These are phyloP conservation scores for Saccharomyces eubayanus DNA, from an alignment of 805 yeast species.

Conservation along the genomic window DNA sequence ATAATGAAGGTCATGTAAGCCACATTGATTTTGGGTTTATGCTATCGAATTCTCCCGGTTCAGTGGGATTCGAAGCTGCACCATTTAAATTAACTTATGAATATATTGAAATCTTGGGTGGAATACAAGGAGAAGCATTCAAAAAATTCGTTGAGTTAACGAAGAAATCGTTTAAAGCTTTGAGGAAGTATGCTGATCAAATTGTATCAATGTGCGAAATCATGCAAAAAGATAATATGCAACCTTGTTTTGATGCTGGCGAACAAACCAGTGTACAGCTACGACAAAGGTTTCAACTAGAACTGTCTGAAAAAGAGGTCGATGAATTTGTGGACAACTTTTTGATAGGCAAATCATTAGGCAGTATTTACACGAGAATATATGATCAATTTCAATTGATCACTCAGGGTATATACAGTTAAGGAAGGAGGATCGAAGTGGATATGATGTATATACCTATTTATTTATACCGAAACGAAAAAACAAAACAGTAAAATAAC, in stretches of 20 bases:
- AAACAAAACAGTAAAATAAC: not conserved
- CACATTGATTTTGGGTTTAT: constrained; percentile 94
- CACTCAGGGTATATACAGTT: constrained; percentile 89
- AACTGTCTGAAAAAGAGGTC: constrained; percentile 53
- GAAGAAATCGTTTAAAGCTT: constrained; percentile 63
- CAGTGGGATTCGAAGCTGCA: constrained; percentile 95
- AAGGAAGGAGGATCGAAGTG: constrained; percentile 4
- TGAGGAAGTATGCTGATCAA: constrained; percentile 67
- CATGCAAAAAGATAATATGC: constrained; percentile 83
- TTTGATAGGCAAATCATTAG: constrained; percentile 72
- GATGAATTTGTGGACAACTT: constrained; percentile 71
- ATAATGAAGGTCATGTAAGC: constrained; percentile 88
- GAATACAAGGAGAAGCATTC: constrained; percentile 55
- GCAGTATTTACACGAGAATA: constrained; percentile 81
- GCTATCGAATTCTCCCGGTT: constrained; percentile 90
- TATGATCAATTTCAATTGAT: constrained; percentile 92
- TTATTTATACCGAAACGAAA: not conserved
- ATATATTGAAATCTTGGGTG: constrained; percentile 83
- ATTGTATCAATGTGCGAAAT: constrained; percentile 78
- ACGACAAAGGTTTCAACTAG: constrained; percentile 73
- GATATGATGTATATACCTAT: not conserved
- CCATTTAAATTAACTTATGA: constrained; percentile 90
- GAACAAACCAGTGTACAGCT: constrained; percentile 71
- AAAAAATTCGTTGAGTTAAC: constrained; percentile 51
- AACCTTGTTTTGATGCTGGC: constrained; percentile 90